Evolutionary conservation across 2,329 filamentous ascomycete species (phyloP).

Genomic region (Trichoderma semiorbis): DNA sequence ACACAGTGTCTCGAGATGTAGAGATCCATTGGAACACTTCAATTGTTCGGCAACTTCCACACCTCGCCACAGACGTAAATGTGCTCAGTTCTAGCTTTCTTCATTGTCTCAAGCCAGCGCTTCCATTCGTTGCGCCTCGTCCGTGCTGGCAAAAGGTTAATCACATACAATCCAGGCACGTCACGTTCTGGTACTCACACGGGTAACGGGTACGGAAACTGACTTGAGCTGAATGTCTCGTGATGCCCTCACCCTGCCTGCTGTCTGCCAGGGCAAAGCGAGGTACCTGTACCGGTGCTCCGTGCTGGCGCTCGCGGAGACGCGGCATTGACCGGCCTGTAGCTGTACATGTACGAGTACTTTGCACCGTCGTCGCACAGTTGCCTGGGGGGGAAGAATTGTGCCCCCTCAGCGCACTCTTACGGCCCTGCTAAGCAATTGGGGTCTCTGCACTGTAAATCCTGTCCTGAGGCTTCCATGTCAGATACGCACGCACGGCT

Average conservation of each 20-base stretch:
- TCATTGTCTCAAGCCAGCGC: not conserved
- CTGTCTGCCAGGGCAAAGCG: not conserved
- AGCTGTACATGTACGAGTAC: not conserved
- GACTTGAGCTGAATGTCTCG: not conserved
- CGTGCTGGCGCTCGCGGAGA: not conserved
- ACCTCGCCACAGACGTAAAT: not conserved
- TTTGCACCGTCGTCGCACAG: not conserved
- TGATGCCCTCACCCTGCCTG: constrained; percentile 2
- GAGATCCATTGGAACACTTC: too few relatives aligned
- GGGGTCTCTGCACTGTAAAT: not conserved
- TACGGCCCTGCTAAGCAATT: not conserved
- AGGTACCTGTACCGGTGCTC: not conserved
- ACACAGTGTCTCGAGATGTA: not conserved
- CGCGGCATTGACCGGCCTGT: not conserved
- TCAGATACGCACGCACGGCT: not conserved
- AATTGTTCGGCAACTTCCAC: not conserved
- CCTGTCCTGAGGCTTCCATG: not conserved
- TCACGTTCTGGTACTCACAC: not conserved
- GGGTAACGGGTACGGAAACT: not conserved
- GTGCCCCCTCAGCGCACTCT: not conserved
- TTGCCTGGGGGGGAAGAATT: not conserved
- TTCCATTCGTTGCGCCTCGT: not conserved
- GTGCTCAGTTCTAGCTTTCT: not conserved
- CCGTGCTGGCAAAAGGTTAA: not conserved
- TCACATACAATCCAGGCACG: not conserved